These are phyloP conservation scores for Syzygium aqueum DNA, from an alignment of 345 rosid species.

Conservation along the genomic window DNA sequence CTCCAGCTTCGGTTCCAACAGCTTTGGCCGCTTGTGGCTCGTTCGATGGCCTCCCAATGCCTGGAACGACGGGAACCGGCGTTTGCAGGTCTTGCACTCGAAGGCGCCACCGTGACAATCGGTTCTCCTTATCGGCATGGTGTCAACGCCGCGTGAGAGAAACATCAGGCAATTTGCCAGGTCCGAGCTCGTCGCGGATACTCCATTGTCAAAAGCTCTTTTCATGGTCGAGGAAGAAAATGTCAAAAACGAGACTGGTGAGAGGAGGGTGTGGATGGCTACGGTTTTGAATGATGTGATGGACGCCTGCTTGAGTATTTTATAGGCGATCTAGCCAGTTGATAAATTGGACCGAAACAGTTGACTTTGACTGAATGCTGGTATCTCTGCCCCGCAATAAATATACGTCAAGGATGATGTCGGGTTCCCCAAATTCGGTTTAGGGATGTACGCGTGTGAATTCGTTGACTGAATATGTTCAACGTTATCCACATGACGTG, in stretches of 20 bases:
- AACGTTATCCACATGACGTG: background rate
- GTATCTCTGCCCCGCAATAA: background rate
- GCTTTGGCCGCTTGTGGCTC: slow-evolving; percentile 25
- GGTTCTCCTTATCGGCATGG: background rate
- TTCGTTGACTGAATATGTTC: background rate
- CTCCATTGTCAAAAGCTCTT: slow-evolving; percentile 21
- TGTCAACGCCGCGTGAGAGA: slow-evolving; percentile 1
- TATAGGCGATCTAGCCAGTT: background rate
- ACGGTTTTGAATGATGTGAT: background rate
- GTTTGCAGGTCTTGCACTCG: slow-evolving; percentile 32
- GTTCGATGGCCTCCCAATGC: slow-evolving; percentile 42
- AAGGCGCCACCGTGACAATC: background rate
- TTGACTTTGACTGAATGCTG: background rate
- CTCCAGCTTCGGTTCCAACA: background rate
- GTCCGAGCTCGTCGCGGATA: slow-evolving; percentile 4
- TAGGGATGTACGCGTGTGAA: background rate
- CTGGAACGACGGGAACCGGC: slow-evolving; percentile 23
- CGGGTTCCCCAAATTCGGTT: background rate
- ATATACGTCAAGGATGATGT: background rate
- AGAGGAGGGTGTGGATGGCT: background rate
- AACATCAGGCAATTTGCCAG: slow-evolving; percentile 49
- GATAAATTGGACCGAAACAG: background rate
- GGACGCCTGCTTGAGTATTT: background rate
- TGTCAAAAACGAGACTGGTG: background rate
- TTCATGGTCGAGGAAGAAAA: slow-evolving; percentile 15